Conservation (phyloP, 2,329 filamentous ascomycete species). For the Aspergillus phoenicis region DNA sequence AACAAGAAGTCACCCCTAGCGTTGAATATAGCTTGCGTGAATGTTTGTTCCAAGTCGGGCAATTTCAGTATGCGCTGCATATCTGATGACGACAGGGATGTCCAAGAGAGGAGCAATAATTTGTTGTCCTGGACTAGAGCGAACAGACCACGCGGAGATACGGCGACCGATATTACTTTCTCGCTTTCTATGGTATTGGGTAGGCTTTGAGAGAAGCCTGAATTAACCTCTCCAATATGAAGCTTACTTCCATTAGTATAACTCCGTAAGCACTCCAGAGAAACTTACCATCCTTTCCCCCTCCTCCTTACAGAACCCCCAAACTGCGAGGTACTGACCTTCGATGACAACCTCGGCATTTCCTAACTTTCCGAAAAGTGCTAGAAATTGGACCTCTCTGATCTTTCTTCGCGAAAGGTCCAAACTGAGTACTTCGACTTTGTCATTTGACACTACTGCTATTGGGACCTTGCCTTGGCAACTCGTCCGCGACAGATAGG, state of each 20-base stretch:
- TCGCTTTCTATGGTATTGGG: neutral
- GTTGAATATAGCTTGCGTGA: neutral
- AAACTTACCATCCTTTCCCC: neutral
- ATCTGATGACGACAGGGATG: neutral
- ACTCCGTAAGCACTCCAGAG: neutral
- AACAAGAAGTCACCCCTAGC: neutral
- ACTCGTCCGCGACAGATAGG: neutral
- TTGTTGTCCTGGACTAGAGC: neutral
- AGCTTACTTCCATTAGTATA: neutral
- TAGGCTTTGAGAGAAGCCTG: neutral
- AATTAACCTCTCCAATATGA: neutral
- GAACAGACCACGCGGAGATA: neutral
- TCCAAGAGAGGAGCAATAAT: neutral
- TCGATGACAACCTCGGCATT: neutral
- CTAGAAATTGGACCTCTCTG: fast-evolving
- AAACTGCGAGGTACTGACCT: neutral
- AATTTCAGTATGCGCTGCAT: neutral
- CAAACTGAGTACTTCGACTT: neutral
- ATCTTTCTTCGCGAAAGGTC: neutral
- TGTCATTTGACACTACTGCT: neutral
- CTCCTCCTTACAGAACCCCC: neutral
- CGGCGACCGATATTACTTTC: neutral
- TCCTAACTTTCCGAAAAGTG: neutral
- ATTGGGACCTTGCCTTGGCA: neutral
- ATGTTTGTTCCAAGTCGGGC: neutral